Conservation (phyloP, 441 rosid species). For the Gossypium aridum region DNA sequence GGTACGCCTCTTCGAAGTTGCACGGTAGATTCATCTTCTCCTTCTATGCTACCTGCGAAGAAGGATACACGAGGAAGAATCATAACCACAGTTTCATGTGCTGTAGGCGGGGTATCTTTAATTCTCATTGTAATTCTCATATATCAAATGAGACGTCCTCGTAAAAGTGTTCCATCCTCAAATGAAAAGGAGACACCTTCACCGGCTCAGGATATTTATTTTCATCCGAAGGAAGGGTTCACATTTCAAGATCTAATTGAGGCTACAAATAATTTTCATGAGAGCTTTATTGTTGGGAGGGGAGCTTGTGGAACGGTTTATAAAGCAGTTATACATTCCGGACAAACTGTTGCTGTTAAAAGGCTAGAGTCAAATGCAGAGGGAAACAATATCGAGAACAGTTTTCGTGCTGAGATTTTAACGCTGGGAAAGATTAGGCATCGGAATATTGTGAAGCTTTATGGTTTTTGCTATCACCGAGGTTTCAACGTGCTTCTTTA, state of each 20-base stretch:
- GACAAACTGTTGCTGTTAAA: conserved; percentile 75
- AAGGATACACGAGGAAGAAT: conserved; percentile 48
- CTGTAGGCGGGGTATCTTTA: conserved; percentile 73
- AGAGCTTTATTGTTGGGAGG: conserved; percentile 64
- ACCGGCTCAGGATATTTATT: conserved; percentile 62
- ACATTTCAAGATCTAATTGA: conserved; percentile 70
- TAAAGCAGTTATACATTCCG: conserved; percentile 73
- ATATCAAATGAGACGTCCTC: conserved; percentile 56
- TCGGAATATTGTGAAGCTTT: conserved; percentile 89
- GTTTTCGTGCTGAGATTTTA: conserved; percentile 85
- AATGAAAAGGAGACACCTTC: conserved; percentile 46
- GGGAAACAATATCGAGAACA: conserved; percentile 72
- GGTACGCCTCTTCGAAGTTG: conserved; percentile 70
- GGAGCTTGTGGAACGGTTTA: conserved; percentile 96
- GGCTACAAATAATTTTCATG: conserved; percentile 74
- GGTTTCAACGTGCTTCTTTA: conserved; percentile 81
- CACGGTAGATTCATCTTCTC: conserved; percentile 29
- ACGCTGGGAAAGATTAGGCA: conserved; percentile 93
- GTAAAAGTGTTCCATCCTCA: conserved; percentile 38
- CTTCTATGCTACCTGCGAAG: conserved; percentile 27
- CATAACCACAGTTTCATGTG: conserved; percentile 48
- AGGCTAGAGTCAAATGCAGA: conserved; percentile 70
- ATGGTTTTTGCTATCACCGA: conserved; percentile 78
- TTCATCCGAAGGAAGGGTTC: conserved; percentile 78
- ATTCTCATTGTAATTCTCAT: conserved; percentile 56